Evolutionary conservation across 1,284 basidiomycete species (phyloP).

Genomic region (Phylloboletellus chloephorus): DNA sequence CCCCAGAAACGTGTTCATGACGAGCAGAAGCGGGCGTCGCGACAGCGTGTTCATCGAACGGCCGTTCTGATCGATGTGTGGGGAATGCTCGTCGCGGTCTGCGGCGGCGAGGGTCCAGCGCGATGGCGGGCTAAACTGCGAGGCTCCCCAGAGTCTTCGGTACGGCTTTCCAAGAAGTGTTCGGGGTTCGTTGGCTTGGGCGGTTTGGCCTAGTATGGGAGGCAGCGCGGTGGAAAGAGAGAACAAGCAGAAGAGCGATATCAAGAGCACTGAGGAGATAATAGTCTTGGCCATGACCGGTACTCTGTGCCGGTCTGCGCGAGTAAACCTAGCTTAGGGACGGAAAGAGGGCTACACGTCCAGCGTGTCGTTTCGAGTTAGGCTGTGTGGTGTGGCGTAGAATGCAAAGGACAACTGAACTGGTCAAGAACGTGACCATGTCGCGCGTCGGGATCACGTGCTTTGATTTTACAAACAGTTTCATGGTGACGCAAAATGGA

Average conservation of each 20-base stretch:
- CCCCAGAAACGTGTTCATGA: conserved; percentile 5
- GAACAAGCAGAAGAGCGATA: conserved; percentile 13
- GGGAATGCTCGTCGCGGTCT: neutral
- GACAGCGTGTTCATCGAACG: neutral
- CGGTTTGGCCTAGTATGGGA: neutral
- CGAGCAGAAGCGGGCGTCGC: conserved; percentile 1
- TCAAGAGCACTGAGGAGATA: neutral
- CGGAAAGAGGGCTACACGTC: conserved; percentile 8
- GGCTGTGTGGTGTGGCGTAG: neutral
- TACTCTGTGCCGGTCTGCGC: conserved; percentile 1
- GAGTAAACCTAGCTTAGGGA: neutral
- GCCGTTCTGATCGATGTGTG: neutral
- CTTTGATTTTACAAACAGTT: conserved; percentile 16
- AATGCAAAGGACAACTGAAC: neutral
- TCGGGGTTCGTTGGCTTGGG: conserved; percentile 9
- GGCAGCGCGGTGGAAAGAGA: conserved; percentile 7
- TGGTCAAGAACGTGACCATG: neutral
- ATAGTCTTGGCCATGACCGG: conserved; percentile 6
- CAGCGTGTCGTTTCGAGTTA: conserved; percentile 54
- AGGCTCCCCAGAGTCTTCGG: neutral
- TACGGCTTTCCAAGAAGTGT: conserved; percentile 21
- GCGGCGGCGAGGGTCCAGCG: neutral
- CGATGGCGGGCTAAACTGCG: neutral
- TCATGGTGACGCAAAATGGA: conserved; percentile 37
- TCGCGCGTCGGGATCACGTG: conserved; percentile 15